phyloP scores from a whole-genome alignment of 495 filamentous ascomycete species.

The Aspergillus ostianus region DNA sequence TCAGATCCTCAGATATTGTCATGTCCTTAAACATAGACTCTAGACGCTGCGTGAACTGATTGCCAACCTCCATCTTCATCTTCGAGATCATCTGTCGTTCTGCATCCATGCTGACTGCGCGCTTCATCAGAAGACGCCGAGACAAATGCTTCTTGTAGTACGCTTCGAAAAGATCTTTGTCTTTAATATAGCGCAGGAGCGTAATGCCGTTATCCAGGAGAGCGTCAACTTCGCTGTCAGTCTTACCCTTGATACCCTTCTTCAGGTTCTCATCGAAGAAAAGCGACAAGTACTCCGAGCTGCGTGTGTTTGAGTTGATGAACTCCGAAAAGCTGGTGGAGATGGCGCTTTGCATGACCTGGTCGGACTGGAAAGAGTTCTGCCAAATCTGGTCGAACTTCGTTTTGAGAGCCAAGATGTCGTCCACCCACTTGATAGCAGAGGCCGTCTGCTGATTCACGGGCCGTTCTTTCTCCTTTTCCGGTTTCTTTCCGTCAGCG shows the following conservation, averaged over 20 bases:
- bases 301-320: slow-evolving; percentile 80
- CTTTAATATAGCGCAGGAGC: slow-evolving; percentile 78
- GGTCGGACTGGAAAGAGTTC: slow-evolving; percentile 68
- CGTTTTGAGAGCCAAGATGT: slow-evolving; percentile 78
- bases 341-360: slow-evolving; percentile 74
- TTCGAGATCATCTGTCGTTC: slow-evolving; percentile 95
- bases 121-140: slow-evolving; percentile 77
- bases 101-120: slow-evolving; percentile 81
- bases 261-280: slow-evolving; percentile 98
- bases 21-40: slow-evolving; percentile 99
- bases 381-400: slow-evolving; percentile 82
- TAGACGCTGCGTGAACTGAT: slow-evolving; percentile 86
- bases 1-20: slow-evolving; percentile 84
- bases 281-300: slow-evolving; percentile 89
- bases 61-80: slow-evolving; percentile 94
- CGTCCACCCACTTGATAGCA: slow-evolving; percentile 94
- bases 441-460: slow-evolving; percentile 68
- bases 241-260: slow-evolving; percentile 89
- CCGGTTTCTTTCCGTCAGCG: slow-evolving; percentile 39
- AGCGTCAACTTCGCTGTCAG: slow-evolving; percentile 81
- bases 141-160: slow-evolving; percentile 99
- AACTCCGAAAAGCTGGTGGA: slow-evolving; percentile 84
- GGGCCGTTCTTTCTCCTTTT: slow-evolving; percentile 50
- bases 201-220: slow-evolving; percentile 89
- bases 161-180: slow-evolving; percentile 93